Evolutionary conservation across 345 rosid genomes (phyloP).

Genomic region (Euphorbia lathyris): DNA sequence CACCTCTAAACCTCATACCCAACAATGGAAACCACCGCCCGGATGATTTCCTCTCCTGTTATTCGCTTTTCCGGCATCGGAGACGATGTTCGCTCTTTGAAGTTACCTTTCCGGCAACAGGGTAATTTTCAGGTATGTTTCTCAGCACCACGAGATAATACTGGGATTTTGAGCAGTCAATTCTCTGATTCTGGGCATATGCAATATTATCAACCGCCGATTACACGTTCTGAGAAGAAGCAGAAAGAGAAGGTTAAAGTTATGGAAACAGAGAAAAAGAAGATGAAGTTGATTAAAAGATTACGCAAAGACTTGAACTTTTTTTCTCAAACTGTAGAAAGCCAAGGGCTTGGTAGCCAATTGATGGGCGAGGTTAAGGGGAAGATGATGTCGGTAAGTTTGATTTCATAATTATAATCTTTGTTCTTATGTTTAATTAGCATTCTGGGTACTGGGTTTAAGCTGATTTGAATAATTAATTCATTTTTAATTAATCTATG

Average conservation of each 20-base stretch:
- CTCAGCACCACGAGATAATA: not conserved
- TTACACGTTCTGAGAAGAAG: constrained; percentile 7
- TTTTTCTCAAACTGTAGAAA: not conserved
- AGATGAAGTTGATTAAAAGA: constrained; percentile 23
- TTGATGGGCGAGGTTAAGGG: constrained; percentile 12
- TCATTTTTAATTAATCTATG: not conserved
- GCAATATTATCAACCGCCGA: constrained; percentile 3
- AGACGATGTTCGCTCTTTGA: not conserved
- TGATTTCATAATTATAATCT: no score
- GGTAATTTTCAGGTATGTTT: not conserved
- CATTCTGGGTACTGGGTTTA: not conserved
- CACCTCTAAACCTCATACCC: not conserved
- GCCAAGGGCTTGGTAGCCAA: not conserved
- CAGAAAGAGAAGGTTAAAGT: constrained; percentile 18
- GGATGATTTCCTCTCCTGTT: not conserved
- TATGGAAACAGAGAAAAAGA: constrained; percentile 21
- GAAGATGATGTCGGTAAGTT: constrained; percentile 15
- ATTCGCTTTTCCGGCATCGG: constrained; percentile 1
- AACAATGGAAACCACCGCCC: constrained; percentile 13
- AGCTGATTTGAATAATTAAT: not conserved
- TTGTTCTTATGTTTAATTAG: not conserved
- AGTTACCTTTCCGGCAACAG: not conserved
- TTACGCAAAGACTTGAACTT: constrained; percentile 18
- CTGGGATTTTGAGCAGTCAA: not conserved
- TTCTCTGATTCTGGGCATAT: constrained; percentile 13